Conservation (phyloP, 1,284 basidiomycete species). For the Sporisorium iseilematis-ciliati region DNA sequence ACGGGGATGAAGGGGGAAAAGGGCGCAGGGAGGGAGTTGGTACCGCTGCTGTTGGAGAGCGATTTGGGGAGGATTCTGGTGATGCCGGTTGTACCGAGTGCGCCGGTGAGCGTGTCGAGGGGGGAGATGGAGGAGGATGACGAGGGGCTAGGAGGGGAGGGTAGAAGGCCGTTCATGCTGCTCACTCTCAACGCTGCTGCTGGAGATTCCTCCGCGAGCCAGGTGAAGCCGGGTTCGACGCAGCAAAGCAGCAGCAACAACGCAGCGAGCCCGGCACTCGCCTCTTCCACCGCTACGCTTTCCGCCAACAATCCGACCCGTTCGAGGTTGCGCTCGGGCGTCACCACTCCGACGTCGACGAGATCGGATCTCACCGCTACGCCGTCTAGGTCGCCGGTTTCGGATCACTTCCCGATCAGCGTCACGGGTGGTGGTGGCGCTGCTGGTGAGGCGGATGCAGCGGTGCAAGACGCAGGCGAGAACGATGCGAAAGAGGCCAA, state of each 20-base stretch:
- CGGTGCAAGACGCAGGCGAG: neutral
- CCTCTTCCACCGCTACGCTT: slow-evolving; percentile 26
- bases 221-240: slow-evolving; percentile 9
- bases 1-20: slow-evolving; percentile 13
- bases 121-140: slow-evolving; percentile 15
- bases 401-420: slow-evolving; percentile 28
- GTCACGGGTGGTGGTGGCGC: neutral
- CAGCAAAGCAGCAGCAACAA: slow-evolving; percentile 5
- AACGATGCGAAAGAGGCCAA: slow-evolving; percentile 22
- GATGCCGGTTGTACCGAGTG: slow-evolving; percentile 37
- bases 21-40: slow-evolving; percentile 13
- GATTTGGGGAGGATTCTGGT: slow-evolving; percentile 39
- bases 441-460: neutral
- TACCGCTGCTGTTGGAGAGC: slow-evolving; percentile 40
- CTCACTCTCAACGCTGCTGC: slow-evolving; percentile 40
- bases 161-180: slow-evolving; percentile 43
- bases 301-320: slow-evolving; percentile 25
- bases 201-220: neutral
- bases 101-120: slow-evolving; percentile 7
- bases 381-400: slow-evolving; percentile 32
- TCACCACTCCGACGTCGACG: slow-evolving; percentile 32
- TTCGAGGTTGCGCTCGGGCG: slow-evolving; percentile 35
- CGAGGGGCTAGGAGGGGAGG: slow-evolving; percentile 10
- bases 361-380: slow-evolving; percentile 26
- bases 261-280: slow-evolving; percentile 10